These are phyloP conservation scores for Desmodesmus armatus DNA, from an alignment of 139 green algal species.

Conservation along the genomic window DNA sequence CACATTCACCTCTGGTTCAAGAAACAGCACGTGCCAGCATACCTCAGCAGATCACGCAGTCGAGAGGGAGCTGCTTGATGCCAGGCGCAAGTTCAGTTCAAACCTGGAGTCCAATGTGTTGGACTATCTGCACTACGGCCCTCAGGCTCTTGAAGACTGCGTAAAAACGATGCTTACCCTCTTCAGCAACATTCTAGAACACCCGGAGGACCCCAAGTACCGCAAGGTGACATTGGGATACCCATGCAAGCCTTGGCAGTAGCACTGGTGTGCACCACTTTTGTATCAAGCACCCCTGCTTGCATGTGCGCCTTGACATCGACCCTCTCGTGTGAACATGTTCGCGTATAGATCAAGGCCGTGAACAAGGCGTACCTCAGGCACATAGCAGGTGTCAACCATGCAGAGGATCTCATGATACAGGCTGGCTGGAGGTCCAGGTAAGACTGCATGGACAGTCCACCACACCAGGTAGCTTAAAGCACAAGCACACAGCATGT, in stretches of 20 bases:
- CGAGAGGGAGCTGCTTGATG: conserved; percentile 29
- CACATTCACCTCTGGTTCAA: conserved; percentile 13
- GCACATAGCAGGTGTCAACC: conserved; percentile 53
- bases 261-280: not conserved
- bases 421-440: conserved; percentile 58
- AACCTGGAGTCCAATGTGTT: conserved; percentile 48
- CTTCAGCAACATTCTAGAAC: conserved; percentile 62
- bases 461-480: too few species aligned
- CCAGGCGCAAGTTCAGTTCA: conserved; percentile 45
- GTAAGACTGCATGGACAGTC: too few species aligned
- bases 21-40: too few species aligned
- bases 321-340: not conserved
- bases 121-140: conserved; percentile 61
- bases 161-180: conserved; percentile 49
- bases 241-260: not conserved
- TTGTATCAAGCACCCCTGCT: conserved; percentile 11
- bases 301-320: not conserved
- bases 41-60: too few species aligned
- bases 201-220: conserved; percentile 66
- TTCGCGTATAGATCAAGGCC: conserved; percentile 63
- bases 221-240: conserved; percentile 38
- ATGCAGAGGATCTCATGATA: conserved; percentile 65
- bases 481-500: too few species aligned
- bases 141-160: conserved; percentile 32
- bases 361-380: conserved; percentile 53